Conservation (phyloP, 768 basidiomycete genomes). For the Termitomyces sp. region DNA sequence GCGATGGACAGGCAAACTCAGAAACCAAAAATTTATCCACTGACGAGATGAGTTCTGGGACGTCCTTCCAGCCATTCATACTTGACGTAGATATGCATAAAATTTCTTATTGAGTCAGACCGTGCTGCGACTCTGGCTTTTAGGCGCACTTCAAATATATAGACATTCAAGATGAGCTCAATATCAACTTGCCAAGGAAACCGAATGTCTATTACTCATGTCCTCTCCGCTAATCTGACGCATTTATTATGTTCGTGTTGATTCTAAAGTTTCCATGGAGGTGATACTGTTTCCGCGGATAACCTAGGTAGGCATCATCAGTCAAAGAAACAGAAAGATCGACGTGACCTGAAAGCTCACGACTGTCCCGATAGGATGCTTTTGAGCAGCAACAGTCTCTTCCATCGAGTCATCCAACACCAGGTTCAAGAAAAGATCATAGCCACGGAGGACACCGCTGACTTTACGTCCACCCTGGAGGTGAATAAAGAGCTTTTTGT, state of each 20-base stretch:
- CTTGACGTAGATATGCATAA: conserved; percentile 63
- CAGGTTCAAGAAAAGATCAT: conserved; percentile 97
- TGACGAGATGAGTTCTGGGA: conserved; percentile 63
- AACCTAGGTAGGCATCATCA: conserved; percentile 57
- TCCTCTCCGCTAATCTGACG: no score
- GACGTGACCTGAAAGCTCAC: conserved; percentile 40
- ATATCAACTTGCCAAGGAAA: no score
- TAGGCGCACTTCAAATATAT: conserved; percentile 76
- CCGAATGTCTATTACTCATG: no score
- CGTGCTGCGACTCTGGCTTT: conserved; percentile 62
- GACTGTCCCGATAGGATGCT: conserved; percentile 87
- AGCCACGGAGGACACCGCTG: conserved; percentile 90
- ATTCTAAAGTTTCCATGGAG: conserved; percentile 86
- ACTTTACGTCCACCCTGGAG: conserved; percentile 95
- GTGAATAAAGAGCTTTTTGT: conserved; percentile 93
- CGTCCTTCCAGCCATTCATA: conserved; percentile 75
- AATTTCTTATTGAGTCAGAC: conserved; percentile 67
- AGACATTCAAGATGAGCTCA: background rate
- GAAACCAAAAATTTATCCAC: conserved; percentile 75
- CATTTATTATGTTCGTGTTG: conserved; percentile 30
- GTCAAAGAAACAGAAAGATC: background rate
- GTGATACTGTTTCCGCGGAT: conserved; percentile 96
- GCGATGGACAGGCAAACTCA: conserved; percentile 59
- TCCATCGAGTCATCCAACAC: conserved; percentile 95
- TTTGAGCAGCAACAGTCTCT: conserved; percentile 86